These are phyloP conservation scores for Pythium biforme DNA, from an alignment of 352 stramenopile species.

Conservation along the genomic window DNA sequence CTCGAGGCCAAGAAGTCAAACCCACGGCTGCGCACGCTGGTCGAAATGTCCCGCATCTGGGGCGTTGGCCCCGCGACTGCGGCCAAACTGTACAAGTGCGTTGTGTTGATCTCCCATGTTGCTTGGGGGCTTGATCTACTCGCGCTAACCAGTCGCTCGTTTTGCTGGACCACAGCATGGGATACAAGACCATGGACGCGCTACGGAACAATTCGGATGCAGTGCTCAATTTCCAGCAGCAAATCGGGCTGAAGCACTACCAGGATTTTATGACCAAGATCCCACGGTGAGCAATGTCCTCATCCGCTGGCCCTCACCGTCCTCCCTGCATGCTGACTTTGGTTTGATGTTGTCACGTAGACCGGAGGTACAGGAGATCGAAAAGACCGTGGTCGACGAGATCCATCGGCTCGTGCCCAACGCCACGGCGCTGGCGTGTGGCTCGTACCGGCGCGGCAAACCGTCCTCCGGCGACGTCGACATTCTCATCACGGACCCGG, in stretches of 20 bases:
- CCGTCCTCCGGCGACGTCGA: constrained; percentile 72
- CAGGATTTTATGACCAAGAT: constrained; percentile 80
- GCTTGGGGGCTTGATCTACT: not conserved
- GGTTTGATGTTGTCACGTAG: constrained; percentile 22
- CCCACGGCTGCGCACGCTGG: constrained; percentile 47
- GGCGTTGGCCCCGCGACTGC: constrained; percentile 77
- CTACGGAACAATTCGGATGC: constrained; percentile 37
- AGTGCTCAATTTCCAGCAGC: constrained; percentile 58
- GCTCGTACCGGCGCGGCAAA: constrained; percentile 80
- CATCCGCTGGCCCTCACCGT: no score
- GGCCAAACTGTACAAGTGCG: constrained; percentile 70
- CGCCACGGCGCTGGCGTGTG: constrained; percentile 61
- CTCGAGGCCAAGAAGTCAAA: constrained; percentile 81
- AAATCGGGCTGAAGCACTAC: constrained; percentile 81
- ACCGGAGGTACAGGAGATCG: constrained; percentile 69
- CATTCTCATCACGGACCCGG: constrained; percentile 73
- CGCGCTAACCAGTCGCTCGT: not conserved
- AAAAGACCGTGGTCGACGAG: constrained; percentile 69
- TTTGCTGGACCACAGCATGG: constrained; percentile 33
- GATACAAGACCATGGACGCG: constrained; percentile 63
- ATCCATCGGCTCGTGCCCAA: constrained; percentile 64
- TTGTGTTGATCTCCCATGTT: not conserved
- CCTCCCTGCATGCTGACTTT: no score
- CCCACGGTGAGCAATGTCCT: constrained; percentile 34
- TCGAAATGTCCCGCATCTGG: constrained; percentile 73